These are phyloP conservation scores for Iris pallida DNA, from an alignment of 116 monocot species.

Conservation along the genomic window DNA sequence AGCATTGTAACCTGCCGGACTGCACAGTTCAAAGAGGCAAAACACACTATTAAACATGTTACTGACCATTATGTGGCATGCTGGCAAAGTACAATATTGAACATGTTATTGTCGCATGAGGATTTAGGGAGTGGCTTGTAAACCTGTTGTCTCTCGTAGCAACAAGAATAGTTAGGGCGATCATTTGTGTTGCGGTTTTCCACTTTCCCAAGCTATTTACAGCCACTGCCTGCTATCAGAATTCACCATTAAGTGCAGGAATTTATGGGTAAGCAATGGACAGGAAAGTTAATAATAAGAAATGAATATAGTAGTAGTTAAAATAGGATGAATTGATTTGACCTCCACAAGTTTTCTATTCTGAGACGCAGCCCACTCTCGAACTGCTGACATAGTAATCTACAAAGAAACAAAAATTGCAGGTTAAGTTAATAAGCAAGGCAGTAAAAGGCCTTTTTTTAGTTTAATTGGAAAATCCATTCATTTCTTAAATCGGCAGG, in stretches of 20 bases:
- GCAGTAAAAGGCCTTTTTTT: no score
- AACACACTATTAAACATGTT: no score
- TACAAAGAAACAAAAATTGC: neutral
- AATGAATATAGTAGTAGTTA: no score
- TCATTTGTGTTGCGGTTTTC: conserved; percentile 70
- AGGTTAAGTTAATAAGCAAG: no score
- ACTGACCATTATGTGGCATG: neutral
- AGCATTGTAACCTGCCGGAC: conserved; percentile 19
- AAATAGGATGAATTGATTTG: no score
- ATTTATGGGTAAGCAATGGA: no score
- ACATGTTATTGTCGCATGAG: neutral
- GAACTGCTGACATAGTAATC: conserved; percentile 19
- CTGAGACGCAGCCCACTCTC: conserved; percentile 17
- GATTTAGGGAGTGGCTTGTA: neutral
- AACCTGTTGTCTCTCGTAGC: conserved; percentile 46
- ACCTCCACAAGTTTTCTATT: neutral
- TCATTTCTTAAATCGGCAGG: no score
- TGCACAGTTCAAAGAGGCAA: conserved; percentile 6
- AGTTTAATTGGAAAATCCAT: no score
- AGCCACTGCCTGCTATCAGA: conserved; percentile 44
- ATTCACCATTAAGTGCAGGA: neutral
- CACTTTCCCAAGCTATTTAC: conserved; percentile 62
- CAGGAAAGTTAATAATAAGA: neutral
- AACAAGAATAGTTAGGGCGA: conserved; percentile 42
- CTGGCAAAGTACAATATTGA: neutral